Evolutionary conservation across 805 yeast species (phyloP).

Genomic region (Metschnikowia orientalis): DNA sequence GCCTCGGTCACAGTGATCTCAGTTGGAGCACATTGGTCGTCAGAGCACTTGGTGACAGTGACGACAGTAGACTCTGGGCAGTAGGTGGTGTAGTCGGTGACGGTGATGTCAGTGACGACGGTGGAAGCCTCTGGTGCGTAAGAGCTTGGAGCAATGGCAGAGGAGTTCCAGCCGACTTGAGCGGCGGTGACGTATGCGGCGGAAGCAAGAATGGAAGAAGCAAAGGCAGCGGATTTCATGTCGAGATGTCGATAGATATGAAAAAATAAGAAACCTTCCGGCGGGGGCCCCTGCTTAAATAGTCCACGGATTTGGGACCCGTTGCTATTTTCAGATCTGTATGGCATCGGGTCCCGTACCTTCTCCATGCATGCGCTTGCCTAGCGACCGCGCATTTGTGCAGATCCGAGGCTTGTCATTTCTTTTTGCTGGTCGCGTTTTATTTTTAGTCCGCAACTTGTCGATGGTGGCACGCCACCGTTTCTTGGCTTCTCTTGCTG

Average conservation of each 20-base stretch:
- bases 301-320: not conserved
- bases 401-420: too few relatives aligned
- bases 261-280: too few relatives aligned
- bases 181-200: slow-evolving; percentile 2
- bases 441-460: not conserved
- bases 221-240: slow-evolving; percentile 4
- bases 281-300: not conserved
- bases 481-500: not conserved
- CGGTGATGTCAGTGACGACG: slow-evolving; percentile 28
- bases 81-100: slow-evolving; percentile 35
- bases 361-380: slow-evolving; percentile 1
- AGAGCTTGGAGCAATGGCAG: not conserved
- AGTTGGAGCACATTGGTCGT: slow-evolving; percentile 24
- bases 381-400: not conserved
- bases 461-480: not conserved
- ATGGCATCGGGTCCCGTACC: not conserved
- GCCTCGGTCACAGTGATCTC: slow-evolving; percentile 28
- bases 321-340: slow-evolving; percentile 1
- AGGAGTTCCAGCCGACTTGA: slow-evolving; percentile 2
- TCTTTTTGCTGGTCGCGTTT: not conserved
- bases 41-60: slow-evolving; percentile 29
- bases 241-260: not conserved
- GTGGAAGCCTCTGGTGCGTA: slow-evolving; percentile 21
- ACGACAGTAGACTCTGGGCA: slow-evolving; percentile 34
- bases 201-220: slow-evolving; percentile 1